Base-by-base conservation (phyloP, 108 stramenopile species). In the Fragilariopsis cylindrus region DNA sequence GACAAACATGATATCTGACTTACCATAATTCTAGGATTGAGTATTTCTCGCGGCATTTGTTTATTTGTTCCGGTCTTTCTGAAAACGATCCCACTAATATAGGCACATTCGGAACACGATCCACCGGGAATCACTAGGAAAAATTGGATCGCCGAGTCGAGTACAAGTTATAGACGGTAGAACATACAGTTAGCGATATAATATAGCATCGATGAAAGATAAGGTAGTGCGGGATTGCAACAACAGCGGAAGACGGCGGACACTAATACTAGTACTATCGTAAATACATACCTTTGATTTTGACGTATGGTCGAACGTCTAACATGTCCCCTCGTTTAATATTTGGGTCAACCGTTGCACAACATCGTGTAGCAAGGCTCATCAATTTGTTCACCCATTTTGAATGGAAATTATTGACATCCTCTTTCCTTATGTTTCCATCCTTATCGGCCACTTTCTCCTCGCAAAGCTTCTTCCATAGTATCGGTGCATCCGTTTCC, bases 1-100 rank as follows among this genome's bases (percentile, higher is more conserved):
- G 39, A 5, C 62, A n/a, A 45, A 53, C 21, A 43, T 15, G 16
- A 4, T 48, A 7, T 44, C 7, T 11, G 43, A 65, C 65, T 45
- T 16, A 65, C 84, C 86, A 99, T 87, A 15, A 99, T 97, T 40
- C 92, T 85, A 0, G 98, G 97, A 41, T 93, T 88, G 18, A 63
- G 60, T 16, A 96, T 82, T 43, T 84, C 84, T 64, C 75, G 74
- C 5, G 90, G 78, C 94, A 96, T 98, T 45, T 69, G 75, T 70
- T 98, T 97, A 80, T 97, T 94, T 21, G 81, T 86, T 5, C 96
- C 94, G 45, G 89, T 94, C 80, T 98, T 98, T 54, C 88, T 84
- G 70, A 99, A 98, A 19, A 96, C 80, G 19, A 98, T 60, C 11
- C 98, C 98, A 55, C 92, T 92, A 7, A 99, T 76, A 69, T 95